Evolutionary conservation across 2,329 filamentous ascomycete genomes (phyloP).

Genomic region (Pyrenophora graminea): DNA sequence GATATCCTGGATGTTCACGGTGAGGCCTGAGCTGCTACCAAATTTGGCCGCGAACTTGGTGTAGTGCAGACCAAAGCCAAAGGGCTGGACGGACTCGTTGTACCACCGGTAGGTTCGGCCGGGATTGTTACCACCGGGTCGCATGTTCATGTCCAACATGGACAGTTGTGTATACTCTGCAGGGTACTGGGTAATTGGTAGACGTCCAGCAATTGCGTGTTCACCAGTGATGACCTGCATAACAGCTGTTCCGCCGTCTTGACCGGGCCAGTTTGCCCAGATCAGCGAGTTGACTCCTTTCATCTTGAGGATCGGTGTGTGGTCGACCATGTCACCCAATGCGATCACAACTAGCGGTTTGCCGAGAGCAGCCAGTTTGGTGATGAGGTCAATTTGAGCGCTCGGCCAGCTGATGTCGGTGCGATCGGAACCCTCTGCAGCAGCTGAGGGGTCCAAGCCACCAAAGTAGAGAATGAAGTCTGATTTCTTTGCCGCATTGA

Average conservation of each 20-base stretch:
- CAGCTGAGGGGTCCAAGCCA: constrained; percentile 59
- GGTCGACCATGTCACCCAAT: constrained; percentile 59
- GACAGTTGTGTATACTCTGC: constrained; percentile 56
- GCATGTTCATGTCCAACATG: constrained; percentile 62
- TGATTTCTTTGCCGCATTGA: constrained; percentile 47
- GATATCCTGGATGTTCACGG: constrained; percentile 45
- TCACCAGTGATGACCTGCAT: constrained; percentile 59
- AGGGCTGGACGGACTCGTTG: constrained; percentile 56
- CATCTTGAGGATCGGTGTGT: constrained; percentile 54
- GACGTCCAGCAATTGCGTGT: constrained; percentile 56
- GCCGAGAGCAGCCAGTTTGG: constrained; percentile 50
- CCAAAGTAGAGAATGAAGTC: constrained; percentile 61
- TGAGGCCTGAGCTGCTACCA: background rate
- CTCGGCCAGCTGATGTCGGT: constrained; percentile 57
- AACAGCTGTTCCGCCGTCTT: constrained; percentile 61
- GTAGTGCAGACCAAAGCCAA: constrained; percentile 63
- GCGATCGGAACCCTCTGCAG: constrained; percentile 59
- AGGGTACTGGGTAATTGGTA: constrained; percentile 63
- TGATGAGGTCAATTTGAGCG: constrained; percentile 57
- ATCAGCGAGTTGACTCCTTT: constrained; percentile 57
- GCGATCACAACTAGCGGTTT: constrained; percentile 60
- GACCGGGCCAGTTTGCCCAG: constrained; percentile 65
- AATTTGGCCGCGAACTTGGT: constrained; percentile 54
- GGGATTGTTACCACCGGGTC: constrained; percentile 51
- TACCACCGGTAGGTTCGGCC: constrained; percentile 66